A percentile compares a stretch with the other conserved stretches of the same genome.
These are phyloP conservation scores for Xylariaceae sp. DNA, from an alignment of 2,329 filamentous ascomycete species.

Conservation along the genomic window DNA sequence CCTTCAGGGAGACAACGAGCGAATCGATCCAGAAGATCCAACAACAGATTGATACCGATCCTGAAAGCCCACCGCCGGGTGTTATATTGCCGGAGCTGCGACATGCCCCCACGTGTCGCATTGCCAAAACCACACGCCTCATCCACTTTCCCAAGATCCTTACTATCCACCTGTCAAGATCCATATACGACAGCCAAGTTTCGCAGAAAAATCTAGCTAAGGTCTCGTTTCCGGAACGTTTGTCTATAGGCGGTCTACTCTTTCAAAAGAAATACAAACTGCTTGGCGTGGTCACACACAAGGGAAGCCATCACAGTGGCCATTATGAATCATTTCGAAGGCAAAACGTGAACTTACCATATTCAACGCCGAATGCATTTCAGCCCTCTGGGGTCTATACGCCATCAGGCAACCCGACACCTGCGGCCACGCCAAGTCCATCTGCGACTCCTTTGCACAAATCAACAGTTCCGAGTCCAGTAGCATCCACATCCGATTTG, in stretches of 20 bases:
- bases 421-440: conserved; percentile 40
- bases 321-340: conserved; percentile 96
- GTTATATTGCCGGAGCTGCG: conserved; percentile 71
- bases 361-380: conserved; percentile 76
- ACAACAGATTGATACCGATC: conserved; percentile 69
- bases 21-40: conserved; percentile 62
- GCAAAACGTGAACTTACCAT: conserved; percentile 75
- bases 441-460: conserved; percentile 43
- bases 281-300: conserved; percentile 85
- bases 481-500: conserved; percentile 47
- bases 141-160: conserved; percentile 84
- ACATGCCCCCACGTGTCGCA: conserved; percentile 73
- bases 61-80: conserved; percentile 69
- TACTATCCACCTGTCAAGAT: conserved; percentile 86
- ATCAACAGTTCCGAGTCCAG: conserved; percentile 39
- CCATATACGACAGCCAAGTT: conserved; percentile 77
- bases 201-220: conserved; percentile 95
- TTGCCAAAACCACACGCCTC: conserved; percentile 83
- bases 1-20: conserved; percentile 48
- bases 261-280: conserved; percentile 78
- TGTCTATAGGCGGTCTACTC: conserved; percentile 76
- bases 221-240: conserved; percentile 82
- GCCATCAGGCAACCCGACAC: conserved; percentile 49
- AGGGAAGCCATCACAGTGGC: conserved; percentile 90
- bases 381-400: conserved; percentile 71